Evolutionary conservation across 805 yeast species (phyloP), one percentile per base, ranked within the genome.

Genomic region (Schwanniomyces yamadae): DNA sequence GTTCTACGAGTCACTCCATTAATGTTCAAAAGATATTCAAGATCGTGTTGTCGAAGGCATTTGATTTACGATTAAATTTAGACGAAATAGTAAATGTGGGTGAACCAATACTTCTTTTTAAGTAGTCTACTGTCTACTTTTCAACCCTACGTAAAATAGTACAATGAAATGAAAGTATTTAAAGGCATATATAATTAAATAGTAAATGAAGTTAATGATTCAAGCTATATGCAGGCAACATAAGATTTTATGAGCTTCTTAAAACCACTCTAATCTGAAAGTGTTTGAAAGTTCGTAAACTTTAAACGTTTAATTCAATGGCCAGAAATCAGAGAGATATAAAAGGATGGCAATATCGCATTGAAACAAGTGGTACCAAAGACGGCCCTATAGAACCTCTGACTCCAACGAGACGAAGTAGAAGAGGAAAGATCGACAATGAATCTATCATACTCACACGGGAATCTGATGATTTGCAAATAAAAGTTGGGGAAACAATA

Each of bases 21-120:
- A 93, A 91, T 49, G 85, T 91, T 15, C 96, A 90, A 55, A 90
- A 90, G 63, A 88, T 91, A 18, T 91, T 91, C 69, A 93, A 93
- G 60, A 79, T 91, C 26, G 82, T 91, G 18, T 75, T 91, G 28
- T 83, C 95, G 17, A 90, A 89, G 57, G 93, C 95, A 4, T 91
- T 91, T 58, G 96, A 89, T 56, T 66, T 91, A 49, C 80, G 80
- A 45, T 66, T 91, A 48, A 84, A 83, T 33, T 72, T 91, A 13
- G 95, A 93, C 2, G 97, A 91, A 59, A 82, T 89, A 27, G 74
- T 73, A 29, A 81, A 82, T 42, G 74, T 80, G 16, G 99, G 98
- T n/a, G 97, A 91, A 57, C 99, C 99, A 4, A 69, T 91, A 18
- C 70, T 91, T 34, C 71, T 90, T 8, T 90, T 86, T 56, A 69